Evolutionary conservation across 306 rosid species (phyloP), one percentile per base, ranked within the genome.

Genomic region (Medicago ruthenica): DNA sequence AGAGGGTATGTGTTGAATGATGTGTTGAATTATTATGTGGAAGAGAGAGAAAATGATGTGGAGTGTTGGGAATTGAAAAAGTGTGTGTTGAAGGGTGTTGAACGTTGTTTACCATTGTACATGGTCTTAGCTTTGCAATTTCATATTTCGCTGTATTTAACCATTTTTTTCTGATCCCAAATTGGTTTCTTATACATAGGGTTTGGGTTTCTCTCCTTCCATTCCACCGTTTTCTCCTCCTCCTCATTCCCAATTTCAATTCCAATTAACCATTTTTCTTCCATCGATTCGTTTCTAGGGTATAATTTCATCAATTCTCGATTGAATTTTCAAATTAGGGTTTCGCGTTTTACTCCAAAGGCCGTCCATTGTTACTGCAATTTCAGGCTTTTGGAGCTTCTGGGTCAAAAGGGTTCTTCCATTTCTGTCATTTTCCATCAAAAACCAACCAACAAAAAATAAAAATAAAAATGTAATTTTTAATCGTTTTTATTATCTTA

Each of bases 341-440:
- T 55, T 67, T 75, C 62, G 10, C 59, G 9, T 67, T 48, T 81
- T 40, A 59, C 87, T 73, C 85, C 80, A 16, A 73, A 76, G 70
- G 80, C 75, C 80, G 9, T 48, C 68, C 66, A 55, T 77, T 67
- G 61, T 51, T 80, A 39, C 48, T 68, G 37, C 13, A 60, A 64
- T 59, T 77, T 74, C 48, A 57, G 80, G 61, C 78, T 81, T 73
- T 77, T 34, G 81, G 75, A 77, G 80, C 75, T 65, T 69, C 67
- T 51, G 47, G 16, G 21, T 50, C 36, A 40, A 67, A 70, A 72
- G 53, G 53, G 13, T 59, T 67, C 66, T 72, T 65, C 77, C 24
- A 13, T 59, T 48, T 76, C 73, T 60, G 24, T 42, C 54, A 34
- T 71, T 67, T 44, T 21, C 76, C 20, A 7, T 45, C 40, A 61